Evolutionary conservation across 352 stramenopile species (phyloP), one percentile per base, ranked within the genome.

Genomic region (Phytopythium montanum): DNA sequence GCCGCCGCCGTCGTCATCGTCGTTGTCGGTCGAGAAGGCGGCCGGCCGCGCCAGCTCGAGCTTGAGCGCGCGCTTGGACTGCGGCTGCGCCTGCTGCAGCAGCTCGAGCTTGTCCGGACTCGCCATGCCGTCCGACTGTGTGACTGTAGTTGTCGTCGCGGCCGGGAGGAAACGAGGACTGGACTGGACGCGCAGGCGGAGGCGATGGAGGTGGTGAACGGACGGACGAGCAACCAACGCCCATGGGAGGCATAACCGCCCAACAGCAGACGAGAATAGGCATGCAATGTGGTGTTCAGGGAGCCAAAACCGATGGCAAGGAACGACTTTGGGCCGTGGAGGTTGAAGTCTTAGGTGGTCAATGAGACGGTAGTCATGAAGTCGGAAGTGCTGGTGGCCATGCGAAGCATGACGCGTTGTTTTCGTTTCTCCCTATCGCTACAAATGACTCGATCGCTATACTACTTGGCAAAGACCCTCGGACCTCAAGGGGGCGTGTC

Each of bases 21-120:
- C 72, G 18, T 79, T 67, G n/a, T 69, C 45, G 19, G 64, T 52
- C 54, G 75, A 39, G 50, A 55, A 42, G 21, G n/a, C 52, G 21
- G 34, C 4, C 33, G 52, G 52, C 36, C 52, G 33, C 16, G 52
- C 19, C 23, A 57, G n/a, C 52, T 57, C 52, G 36, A 57, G 52
- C 34, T 57, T 57, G 34, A 57, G 52, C 25, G 33, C 50, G 50
- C 50, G 50, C 50, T 39, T 54, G 49, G 50, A 42, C 31, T 42
- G 50, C 19, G 50, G 19, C 50, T 42, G 50, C 18, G 50, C 8
- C 50, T 29, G 36, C 26, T 59, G 53, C 23, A 44, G 53, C 19
- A 29, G 23, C 53, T 5, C 44, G 3, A 42, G 6, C n/a, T 42
- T 52, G 54, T 60, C 25, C 26, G 26, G 14, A 9, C n/a, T 60